phyloP scores from a whole-genome alignment of 441 rosid genomes.

The Adansonia gregorii region DNA sequence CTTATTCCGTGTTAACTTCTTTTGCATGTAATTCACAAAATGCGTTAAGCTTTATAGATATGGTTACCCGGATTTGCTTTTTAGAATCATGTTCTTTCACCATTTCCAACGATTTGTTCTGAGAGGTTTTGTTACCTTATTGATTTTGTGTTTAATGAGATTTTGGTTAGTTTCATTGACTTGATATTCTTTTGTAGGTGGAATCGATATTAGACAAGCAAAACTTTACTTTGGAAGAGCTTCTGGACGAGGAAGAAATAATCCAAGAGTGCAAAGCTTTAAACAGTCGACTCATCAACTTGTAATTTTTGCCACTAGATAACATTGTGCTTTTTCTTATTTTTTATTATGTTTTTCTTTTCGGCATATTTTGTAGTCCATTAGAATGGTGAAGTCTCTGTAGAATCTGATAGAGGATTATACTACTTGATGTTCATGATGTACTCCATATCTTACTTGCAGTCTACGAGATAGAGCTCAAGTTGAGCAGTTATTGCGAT shows the following conservation, averaged over 20 bases:
- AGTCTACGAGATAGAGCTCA: slow-evolving; percentile 78
- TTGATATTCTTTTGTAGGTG: slow-evolving; percentile 53
- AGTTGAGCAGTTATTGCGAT: slow-evolving; percentile 77
- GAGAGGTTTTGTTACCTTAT: background rate
- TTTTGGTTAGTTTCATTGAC: background rate
- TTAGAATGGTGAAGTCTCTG: background rate
- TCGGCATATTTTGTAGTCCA: background rate
- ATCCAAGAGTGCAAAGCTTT: slow-evolving; percentile 98
- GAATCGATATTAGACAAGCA: slow-evolving; percentile 87
- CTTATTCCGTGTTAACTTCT: background rate
- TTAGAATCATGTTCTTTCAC: background rate
- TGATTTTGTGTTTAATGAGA: background rate
- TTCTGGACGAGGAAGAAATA: slow-evolving; percentile 95
- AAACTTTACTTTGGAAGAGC: slow-evolving; percentile 88
- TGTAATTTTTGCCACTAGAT: slow-evolving; percentile 46
- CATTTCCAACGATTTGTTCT: background rate
- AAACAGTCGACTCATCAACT: slow-evolving; percentile 85
- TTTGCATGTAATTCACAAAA: background rate
- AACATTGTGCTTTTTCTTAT: background rate
- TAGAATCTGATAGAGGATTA: background rate
- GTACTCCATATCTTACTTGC: slow-evolving; percentile 30
- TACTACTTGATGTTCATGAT: slow-evolving; percentile 10
- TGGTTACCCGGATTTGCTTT: slow-evolving; percentile 8
- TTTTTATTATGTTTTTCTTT: background rate
- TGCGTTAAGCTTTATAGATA: background rate